Conservation (phyloP, 169 alveolate genomes). For the Prorocentrum cordatum region DNA sequence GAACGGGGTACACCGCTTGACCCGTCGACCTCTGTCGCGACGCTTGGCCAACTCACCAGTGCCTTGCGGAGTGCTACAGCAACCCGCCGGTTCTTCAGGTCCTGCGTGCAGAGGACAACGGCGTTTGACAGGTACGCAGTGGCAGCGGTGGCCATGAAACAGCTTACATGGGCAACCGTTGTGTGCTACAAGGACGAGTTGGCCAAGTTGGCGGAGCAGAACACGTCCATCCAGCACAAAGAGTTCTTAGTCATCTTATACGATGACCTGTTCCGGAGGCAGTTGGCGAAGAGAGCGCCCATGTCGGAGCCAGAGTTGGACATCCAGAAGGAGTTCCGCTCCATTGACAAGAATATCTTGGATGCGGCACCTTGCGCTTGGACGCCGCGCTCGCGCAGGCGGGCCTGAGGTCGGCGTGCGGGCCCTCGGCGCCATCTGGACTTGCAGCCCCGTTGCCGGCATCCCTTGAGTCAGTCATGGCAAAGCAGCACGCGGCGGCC, state of each 20-base stretch:
- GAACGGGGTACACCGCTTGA: neutral
- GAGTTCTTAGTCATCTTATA: neutral
- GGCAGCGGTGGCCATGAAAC: neutral
- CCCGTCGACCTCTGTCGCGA: neutral
- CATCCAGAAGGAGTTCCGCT: no score
- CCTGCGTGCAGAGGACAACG: neutral
- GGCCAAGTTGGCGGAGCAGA: neutral
- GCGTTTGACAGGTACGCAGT: neutral
- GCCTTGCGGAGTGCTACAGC: constrained; percentile 2
- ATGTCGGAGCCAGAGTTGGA: no score
- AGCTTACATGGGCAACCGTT: neutral
- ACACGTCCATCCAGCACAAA: neutral
- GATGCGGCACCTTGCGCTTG: no score
- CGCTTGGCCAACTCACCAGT: neutral
- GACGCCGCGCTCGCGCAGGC: no score
- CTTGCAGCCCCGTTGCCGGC: no score
- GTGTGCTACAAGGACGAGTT: neutral
- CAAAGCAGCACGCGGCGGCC: no score
- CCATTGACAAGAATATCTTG: no score
- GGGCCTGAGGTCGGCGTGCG: no score
- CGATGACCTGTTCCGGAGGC: constrained; percentile 1
- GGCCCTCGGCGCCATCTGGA: no score
- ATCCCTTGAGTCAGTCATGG: no score
- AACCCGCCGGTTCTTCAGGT: neutral
- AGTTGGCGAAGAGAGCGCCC: no score